Percentiles rank a stretch among this genome's conserved stretches.
These are phyloP conservation scores for Didymella arachidicola DNA, from an alignment of 2,329 filamentous ascomycete genomes.

Conservation along the genomic window DNA sequence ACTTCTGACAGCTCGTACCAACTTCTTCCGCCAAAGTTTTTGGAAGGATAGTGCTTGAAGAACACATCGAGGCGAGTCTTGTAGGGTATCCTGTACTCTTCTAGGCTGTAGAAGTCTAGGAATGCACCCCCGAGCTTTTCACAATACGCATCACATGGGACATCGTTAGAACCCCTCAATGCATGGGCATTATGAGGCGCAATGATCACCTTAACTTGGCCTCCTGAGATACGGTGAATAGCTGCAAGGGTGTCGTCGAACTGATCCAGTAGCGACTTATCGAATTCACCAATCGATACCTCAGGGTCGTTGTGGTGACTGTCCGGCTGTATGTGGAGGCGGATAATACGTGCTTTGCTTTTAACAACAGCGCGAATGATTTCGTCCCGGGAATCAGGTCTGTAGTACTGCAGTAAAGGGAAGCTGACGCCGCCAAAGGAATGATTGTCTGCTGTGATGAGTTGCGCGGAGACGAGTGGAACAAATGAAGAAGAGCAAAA, in stretches of 20 bases:
- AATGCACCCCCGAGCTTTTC: constrained; percentile 42
- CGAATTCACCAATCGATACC: constrained; percentile 41
- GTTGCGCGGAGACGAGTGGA: constrained; percentile 30
- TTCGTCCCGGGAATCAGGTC: constrained; percentile 37
- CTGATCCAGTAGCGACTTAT: constrained; percentile 43
- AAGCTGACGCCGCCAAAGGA: constrained; percentile 49
- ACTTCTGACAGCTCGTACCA: constrained; percentile 44
- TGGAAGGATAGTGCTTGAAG: constrained; percentile 48
- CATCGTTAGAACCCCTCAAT: constrained; percentile 40
- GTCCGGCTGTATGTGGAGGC: constrained; percentile 44
- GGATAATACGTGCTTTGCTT: constrained; percentile 42
- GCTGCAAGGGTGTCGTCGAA: constrained; percentile 48
- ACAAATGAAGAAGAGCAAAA: constrained; percentile 18
- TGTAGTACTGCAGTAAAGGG: constrained; percentile 43
- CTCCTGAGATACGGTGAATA: constrained; percentile 46
- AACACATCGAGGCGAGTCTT: constrained; percentile 45
- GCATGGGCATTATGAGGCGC: constrained; percentile 48
- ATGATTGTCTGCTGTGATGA: constrained; percentile 42
- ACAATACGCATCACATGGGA: constrained; percentile 48
- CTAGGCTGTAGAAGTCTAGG: constrained; percentile 47
- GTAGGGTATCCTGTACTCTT: constrained; percentile 39
- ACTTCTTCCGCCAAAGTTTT: constrained; percentile 42
- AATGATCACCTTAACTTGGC: constrained; percentile 48
- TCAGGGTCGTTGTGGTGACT: constrained; percentile 44
- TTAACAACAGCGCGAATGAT: constrained; percentile 42